Base-by-base conservation (phyloP, 371 early-diverging fungal genomes). In the Rhizopus delemar region DNA sequence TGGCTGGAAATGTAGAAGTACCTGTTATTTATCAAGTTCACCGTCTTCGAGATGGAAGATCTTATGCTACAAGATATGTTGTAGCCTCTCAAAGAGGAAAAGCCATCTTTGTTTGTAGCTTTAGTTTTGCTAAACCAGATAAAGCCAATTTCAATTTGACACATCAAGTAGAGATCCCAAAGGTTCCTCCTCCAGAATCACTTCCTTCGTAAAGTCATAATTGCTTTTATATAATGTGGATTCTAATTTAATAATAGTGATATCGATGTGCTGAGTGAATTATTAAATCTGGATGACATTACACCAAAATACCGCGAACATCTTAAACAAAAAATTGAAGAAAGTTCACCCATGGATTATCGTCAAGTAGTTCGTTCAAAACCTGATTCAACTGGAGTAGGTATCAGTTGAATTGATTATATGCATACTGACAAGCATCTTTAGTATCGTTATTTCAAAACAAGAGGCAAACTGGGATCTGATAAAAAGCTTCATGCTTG, bases 401-500 rank as follows among this genome's bases (percentile, higher is more conserved):
- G 56, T 43, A 13, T 6, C 43, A 6, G 8, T 43, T 12, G 12
- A 12, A 9, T 43, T 43, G 43, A 15, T 9, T 28, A 15, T 13
- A 13, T 28, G 31, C 13, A 22, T 8, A 11, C 22, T 22, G 6
- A 15, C 12, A 22, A 22, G 22, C 13, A 22, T 22, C 22, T 22
- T 22, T 22, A 87, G 76, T 71, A 63, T 31, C 75, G 82, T 28
- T 93, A 91, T 91, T 88, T 91, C 72, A 80, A 78, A 46, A 81
- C 86, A 6, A 83, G 85, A 58, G 90, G 87, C 32, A 67, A 64
- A 15, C 67, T 93, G 29, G 79, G 80, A 4, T 85, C 87, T 57
- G 86, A 84, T 41, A 72, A 78, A 28, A 77, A 83, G 5, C 69
- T 93, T 15, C 93, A 93, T 67, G 88, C 90, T 51, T 71, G 79